Evolutionary conservation across 257 asterid species (phyloP), one percentile per base, ranked within the genome.

Genomic region (Craterostigma plantagineum): DNA sequence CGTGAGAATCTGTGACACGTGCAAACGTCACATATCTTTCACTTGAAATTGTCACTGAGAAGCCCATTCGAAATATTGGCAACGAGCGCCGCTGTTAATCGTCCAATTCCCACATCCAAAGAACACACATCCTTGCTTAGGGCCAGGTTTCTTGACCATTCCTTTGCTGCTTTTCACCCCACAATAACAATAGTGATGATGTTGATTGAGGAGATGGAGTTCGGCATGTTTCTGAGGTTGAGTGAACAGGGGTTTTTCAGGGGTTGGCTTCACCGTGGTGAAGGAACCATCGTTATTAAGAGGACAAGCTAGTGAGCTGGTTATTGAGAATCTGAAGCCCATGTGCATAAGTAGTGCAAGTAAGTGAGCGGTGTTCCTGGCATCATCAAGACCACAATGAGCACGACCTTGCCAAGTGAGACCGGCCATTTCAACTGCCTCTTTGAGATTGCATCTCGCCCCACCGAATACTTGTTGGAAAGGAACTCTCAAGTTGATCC

Each of bases 311-410:
- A 84, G 64, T 0, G 96, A 70, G 57, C 77, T 76, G 14, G 96
- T 84, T 11, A 84, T 66, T 9, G 85, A 68, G 75, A 84, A 67
- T 42, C 71, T 80, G 38, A 68, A 65, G 33, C 96, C 92, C 60
- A 27, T 67, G 39, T 53, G 71, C 86, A 85, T 77, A 23, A 85
- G 71, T 42, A 58, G 38, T 17, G 80, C 53, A 43, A 85, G 86
- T 16, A 85, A 50, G 35, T 75, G 76, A 42, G 96, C 96, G 1
- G 96, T 81, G 71, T 85, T 85, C 46, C 63, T 85, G 27, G 96
- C 96, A 54, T 85, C 94, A 62, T 85, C 96, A 33, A 81, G 64
- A 41, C 96, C 96, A 55, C 92, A 85, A 52, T 85, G 96, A 17
- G 96, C 71, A 33, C 92, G 94, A 5, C 94, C 96, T 68, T 71